Evolutionary conservation across 306 rosid species (phyloP), one percentile per base, ranked within the genome.

Genomic region (Fragaria ananassa): DNA sequence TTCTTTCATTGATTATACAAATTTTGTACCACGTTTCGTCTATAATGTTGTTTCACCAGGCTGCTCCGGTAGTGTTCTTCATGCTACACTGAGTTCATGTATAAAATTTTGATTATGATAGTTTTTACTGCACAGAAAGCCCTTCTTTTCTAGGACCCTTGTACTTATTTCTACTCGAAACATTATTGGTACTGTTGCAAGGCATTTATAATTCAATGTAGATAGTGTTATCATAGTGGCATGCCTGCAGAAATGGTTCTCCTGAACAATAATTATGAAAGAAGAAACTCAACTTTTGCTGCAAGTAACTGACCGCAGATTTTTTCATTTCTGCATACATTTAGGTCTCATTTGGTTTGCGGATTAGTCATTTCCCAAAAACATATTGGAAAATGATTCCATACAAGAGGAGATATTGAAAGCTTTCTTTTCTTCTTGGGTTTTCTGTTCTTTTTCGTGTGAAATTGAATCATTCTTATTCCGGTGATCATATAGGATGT

Each of bases 1-100:
- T 85, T 84, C 66, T 76, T 83, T 66, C 70, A 85, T 86, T 92
- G 85, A 83, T 84, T 75, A 82, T 81, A 88, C n/a, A 80, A 82
- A 54, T 68, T 75, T 78, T 77, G 67, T 45, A 41, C 80, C 76
- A 65, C 62, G 49, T 72, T 44, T 46, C 64, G 18, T 66, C 60
- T 76, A 44, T 47, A 72, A 57, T 29, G 70, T 65, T 44, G 49
- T 37, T 39, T 68, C 7, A 71, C 45, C 67, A 70, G 41, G 78
- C 85, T 65, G 70, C 74, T 73, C 75, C 63, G 3, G 66, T 67
- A 47, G 70, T n/a, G 39, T 45, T n/a, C 66, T 41, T 23, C 49
- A 70, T 73, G 56, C 76, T 65, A 25, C 74, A 34, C 37, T 72
- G 77, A 77, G 78, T 70, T 42, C 57, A 29, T 77, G 81, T 81